Evolutionary conservation across 1,284 basidiomycete genomes (phyloP), one percentile per base, ranked within the genome.

Genomic region (Pseudomicrostroma phylloplanum): DNA sequence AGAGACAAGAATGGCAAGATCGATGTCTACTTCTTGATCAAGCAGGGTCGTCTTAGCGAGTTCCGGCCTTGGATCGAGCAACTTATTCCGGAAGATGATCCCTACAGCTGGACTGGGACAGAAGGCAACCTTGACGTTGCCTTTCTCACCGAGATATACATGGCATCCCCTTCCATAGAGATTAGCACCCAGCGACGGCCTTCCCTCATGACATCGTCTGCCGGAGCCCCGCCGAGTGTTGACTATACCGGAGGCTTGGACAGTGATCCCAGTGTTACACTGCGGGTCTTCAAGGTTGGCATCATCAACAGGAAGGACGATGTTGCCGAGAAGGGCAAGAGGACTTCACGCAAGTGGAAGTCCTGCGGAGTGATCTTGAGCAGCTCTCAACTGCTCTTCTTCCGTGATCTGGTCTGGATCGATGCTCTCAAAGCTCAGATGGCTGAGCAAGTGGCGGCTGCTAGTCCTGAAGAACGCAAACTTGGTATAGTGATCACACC

Each of bases 21-120:
- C 46, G 93, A 97, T 78, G 89, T 91, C 1, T 97, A 97, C 81
- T 89, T 88, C 78, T 84, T 96, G 60, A 96, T 97, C 68, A 86
- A 61, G 17, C 74, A 90, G 85, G 86, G 88, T 69, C 81, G 88
- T 56, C 83, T 93, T 15, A 84, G 83, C 58, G 86, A 87, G 48
- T 84, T 96, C 56, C 87, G 71, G 17, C 67, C 76, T 23, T 72
- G 74, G 19, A 55, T 77, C 55, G 64, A 72, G 57, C 57, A 66
- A 23, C 46, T 68, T 46, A 75, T 73, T 41, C 69, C 67, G 1
- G 67, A 70, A 41, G 72, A 72, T 40, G 64, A 67, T 1, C 73
- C 73, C 0, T 76, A 69, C 60, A 68, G 64, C 1, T 67, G 64
- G 40, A 69, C 65, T 21, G 72, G 73, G 41, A 63, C 70, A 26